Conservation (phyloP, 164 flowering plant species). For the Tetracentron sinense region DNA sequence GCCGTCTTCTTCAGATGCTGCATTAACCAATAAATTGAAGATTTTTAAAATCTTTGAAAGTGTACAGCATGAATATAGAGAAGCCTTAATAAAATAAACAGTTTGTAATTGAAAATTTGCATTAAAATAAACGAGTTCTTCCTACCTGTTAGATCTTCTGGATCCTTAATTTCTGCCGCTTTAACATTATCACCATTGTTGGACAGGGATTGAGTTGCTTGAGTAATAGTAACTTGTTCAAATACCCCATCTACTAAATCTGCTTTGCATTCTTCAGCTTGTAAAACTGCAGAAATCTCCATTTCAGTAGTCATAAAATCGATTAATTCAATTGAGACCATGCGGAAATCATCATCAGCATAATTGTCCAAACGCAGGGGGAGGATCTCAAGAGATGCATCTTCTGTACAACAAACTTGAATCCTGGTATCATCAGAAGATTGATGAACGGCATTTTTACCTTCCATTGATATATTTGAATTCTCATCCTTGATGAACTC, state of each 20-base stretch:
- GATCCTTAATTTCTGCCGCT: slow-evolving; percentile 16
- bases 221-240: slow-evolving; percentile 27
- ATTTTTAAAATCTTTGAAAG: background rate
- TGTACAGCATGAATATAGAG: background rate
- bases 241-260: slow-evolving; percentile 12
- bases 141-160: too few relatives aligned
- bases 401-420: slow-evolving; percentile 23
- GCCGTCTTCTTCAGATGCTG: background rate
- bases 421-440: slow-evolving; percentile 13
- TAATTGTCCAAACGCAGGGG: slow-evolving; percentile 41
- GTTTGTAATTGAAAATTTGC: background rate
- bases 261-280: slow-evolving; percentile 12
- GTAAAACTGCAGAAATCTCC: slow-evolving; percentile 22
- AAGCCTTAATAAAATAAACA: background rate
- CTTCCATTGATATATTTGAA: slow-evolving; percentile 17
- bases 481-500: slow-evolving; percentile 9
- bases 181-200: slow-evolving; percentile 17
- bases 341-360: slow-evolving; percentile 38
- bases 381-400: slow-evolving; percentile 22
- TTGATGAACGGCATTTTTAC: slow-evolving; percentile 15
- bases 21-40: background rate
- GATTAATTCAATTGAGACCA: slow-evolving; percentile 52
- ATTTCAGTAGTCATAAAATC: slow-evolving; percentile 31
- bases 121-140: too few relatives aligned
- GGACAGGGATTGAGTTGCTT: slow-evolving; percentile 23